Evolutionary conservation across 768 basidiomycete genomes (phyloP).

Genomic region (Kwoniella pini): DNA sequence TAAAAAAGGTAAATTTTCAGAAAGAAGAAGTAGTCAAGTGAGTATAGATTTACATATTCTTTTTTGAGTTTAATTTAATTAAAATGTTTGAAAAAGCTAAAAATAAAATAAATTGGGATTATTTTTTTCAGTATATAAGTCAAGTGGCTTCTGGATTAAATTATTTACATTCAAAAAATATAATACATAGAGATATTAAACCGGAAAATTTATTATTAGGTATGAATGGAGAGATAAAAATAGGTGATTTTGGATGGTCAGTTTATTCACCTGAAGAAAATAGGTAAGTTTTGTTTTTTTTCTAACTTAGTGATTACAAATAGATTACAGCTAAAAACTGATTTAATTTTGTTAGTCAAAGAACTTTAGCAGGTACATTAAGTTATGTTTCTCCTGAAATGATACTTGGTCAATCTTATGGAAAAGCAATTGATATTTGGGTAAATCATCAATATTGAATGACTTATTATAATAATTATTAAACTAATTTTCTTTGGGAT

Average conservation of each 20-base stretch:
- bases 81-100: too few relatives aligned
- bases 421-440: slow-evolving; percentile 91
- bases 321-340: too few relatives aligned
- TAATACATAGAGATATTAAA: slow-evolving; percentile 98
- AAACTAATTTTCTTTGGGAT: too few relatives aligned
- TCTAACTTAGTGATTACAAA: too few relatives aligned
- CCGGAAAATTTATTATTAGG: slow-evolving; percentile 88
- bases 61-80: too few relatives aligned
- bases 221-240: slow-evolving; percentile 92
- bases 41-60: too few relatives aligned
- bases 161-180: slow-evolving; percentile 90
- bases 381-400: slow-evolving; percentile 98
- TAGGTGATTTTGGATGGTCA: slow-evolving; percentile 98
- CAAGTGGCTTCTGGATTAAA: slow-evolving; percentile 94
- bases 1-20: slow-evolving; percentile 81
- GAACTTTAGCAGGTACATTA: slow-evolving; percentile 90
- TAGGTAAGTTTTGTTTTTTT: slow-evolving; percentile 24
- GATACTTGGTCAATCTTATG: slow-evolving; percentile 89
- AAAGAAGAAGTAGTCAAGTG: slow-evolving; percentile 71
- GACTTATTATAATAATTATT: too few relatives aligned
- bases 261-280: slow-evolving; percentile 44
- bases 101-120: too few relatives aligned
- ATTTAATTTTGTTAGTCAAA: slow-evolving; percentile 58
- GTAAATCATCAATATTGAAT: too few relatives aligned
- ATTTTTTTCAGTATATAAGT: slow-evolving; percentile 74